A percentile compares a stretch with the other conserved stretches of the same genome.
These are phyloP conservation scores for Tripidium arundinaceum DNA, from an alignment of 202 grass and related monocot species.

Conservation along the genomic window DNA sequence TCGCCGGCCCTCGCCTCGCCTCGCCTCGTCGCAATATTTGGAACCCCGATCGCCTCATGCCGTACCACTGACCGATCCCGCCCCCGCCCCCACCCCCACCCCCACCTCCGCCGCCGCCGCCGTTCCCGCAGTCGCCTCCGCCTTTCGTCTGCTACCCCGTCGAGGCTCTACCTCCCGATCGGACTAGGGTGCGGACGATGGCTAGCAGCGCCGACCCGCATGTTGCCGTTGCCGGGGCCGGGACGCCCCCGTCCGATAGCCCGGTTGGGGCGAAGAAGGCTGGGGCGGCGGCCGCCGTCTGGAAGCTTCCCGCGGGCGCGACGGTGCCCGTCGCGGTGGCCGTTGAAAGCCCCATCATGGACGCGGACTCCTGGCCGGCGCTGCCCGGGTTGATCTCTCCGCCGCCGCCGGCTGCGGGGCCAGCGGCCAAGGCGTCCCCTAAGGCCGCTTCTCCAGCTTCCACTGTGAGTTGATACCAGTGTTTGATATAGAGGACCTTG, in stretches of 20 bases:
- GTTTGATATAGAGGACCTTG: slow-evolving; percentile 4
- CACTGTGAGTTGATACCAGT: slow-evolving; percentile 44
- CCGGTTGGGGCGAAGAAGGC: slow-evolving; percentile 18
- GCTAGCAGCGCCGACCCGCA: slow-evolving; percentile 34
- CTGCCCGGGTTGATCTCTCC: slow-evolving; percentile 51
- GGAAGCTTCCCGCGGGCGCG: slow-evolving; percentile 33
- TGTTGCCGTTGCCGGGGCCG: slow-evolving; percentile 3
- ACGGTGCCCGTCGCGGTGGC: slow-evolving; percentile 11
- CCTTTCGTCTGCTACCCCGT: background rate
- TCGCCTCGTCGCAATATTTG: slow-evolving; percentile 41
- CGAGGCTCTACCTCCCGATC: background rate
- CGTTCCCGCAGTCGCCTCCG: background rate
- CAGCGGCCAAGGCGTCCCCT: slow-evolving; percentile 35
- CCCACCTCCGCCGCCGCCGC: background rate
- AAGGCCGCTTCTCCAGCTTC: slow-evolving; percentile 33
- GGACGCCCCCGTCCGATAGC: slow-evolving; percentile 1
- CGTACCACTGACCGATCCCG: slow-evolving; percentile 29
- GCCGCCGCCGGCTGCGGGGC: background rate
- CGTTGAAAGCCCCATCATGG: slow-evolving; percentile 45
- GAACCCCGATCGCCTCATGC: slow-evolving; percentile 41
- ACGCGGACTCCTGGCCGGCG: slow-evolving; percentile 62
- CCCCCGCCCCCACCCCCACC: background rate
- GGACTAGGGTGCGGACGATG: slow-evolving; percentile 37
- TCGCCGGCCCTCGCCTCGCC: background rate
- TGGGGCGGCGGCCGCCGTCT: slow-evolving; percentile 2